phyloP scores from a whole-genome alignment of 176 grass and related monocot species.

The Chloris gayana region DNA sequence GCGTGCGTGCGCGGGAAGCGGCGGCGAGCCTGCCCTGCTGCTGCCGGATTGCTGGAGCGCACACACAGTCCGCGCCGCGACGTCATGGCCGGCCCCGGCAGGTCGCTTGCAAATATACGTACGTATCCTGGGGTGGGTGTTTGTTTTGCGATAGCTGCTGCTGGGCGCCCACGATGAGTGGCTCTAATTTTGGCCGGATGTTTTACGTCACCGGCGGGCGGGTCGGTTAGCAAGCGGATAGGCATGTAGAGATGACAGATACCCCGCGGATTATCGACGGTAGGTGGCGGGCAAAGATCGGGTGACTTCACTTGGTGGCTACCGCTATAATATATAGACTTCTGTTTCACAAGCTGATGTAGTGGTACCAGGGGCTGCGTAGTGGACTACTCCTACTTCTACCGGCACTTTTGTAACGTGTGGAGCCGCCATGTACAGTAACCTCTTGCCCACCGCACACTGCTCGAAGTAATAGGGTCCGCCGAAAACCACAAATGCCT shows the following conservation, averaged over 20 bases:
- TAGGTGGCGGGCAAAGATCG: neutral
- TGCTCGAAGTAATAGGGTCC: no score
- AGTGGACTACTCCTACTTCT: no score
- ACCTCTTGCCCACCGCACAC: no score
- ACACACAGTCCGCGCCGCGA: neutral
- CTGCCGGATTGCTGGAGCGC: neutral
- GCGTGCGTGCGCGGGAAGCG: neutral
- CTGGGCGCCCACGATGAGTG: no score
- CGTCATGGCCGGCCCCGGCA: neutral
- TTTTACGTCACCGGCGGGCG: neutral
- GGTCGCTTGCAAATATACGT: neutral
- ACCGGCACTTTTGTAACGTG: no score
- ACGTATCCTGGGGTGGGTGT: neutral
- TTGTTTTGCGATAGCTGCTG: neutral
- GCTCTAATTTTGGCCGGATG: neutral
- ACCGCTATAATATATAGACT: no score
- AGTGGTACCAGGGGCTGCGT: no score
- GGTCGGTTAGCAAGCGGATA: neutral
- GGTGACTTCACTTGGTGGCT: neutral
- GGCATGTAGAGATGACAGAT: neutral
- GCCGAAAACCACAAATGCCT: no score
- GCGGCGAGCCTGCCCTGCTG: neutral
- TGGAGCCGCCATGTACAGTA: no score
- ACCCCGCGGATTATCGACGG: neutral
- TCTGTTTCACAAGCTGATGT: no score